A percentile compares a stretch with the other conserved stretches of the same genome.
phyloP scores from a whole-genome alignment of 208 protist species.

The Herpetomonas tarakana region DNA sequence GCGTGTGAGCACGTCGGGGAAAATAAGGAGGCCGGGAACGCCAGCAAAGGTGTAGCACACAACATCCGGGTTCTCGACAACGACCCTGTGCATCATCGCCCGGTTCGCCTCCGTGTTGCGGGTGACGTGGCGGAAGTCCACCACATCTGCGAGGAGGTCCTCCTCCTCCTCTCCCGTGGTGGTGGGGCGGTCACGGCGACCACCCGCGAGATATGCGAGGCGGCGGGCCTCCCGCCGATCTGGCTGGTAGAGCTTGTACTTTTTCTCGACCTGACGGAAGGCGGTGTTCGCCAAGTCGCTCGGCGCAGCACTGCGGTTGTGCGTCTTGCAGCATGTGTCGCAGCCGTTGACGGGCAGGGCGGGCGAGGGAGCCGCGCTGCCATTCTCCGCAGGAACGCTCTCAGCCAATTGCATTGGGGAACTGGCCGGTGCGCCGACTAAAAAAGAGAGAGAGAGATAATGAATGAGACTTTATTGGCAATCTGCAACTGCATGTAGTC shows the following conservation, averaged over 20 bases:
- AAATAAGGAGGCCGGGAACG: slow-evolving; percentile 69
- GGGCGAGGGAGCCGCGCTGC: no score
- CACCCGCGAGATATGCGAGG: no score
- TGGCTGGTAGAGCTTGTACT: slow-evolving; percentile 70
- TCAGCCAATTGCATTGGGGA: no score
- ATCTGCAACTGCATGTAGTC: no score
- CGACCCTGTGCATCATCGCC: slow-evolving; percentile 28
- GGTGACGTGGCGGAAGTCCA: slow-evolving; percentile 47
- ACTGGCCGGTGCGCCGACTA: no score
- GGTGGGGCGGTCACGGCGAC: background rate
- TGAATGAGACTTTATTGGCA: no score
- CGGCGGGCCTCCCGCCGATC: slow-evolving; percentile 37
- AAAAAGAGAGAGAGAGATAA: no score
- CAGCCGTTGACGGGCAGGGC: background rate
- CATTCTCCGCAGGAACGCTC: no score
- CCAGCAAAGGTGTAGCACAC: slow-evolving; percentile 67
- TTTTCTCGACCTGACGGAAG: slow-evolving; percentile 53
- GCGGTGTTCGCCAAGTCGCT: slow-evolving; percentile 24
- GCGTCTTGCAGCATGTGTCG: slow-evolving; percentile 8
- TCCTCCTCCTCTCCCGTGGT: slow-evolving; percentile 3
- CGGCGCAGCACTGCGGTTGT: slow-evolving; percentile 5
- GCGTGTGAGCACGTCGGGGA: slow-evolving; percentile 42
- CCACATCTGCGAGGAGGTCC: slow-evolving; percentile 43
- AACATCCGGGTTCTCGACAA: background rate
- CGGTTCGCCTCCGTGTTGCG: slow-evolving; percentile 54